phyloP scores from a whole-genome alignment of 805 yeast genomes.

The Grigorovia transvaalensis region DNA sequence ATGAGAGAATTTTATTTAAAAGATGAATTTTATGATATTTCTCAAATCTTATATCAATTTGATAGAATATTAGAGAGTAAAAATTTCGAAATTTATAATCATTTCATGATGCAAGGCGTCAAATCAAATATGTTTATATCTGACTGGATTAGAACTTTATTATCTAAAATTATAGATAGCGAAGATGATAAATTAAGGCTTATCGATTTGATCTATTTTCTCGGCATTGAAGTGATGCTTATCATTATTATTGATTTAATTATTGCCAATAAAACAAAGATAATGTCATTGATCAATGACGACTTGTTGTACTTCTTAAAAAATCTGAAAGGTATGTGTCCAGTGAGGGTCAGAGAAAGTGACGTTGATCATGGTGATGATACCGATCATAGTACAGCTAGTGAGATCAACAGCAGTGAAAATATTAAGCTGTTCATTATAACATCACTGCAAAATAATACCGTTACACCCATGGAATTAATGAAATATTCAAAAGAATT shows the following conservation, averaged over 20 bases:
- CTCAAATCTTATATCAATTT: slow-evolving; percentile 72
- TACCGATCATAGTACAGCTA: not conserved
- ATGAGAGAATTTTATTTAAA: slow-evolving; percentile 55
- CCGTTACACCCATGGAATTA: slow-evolving; percentile 59
- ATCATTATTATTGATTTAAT: slow-evolving; percentile 72
- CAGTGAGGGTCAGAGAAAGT: not conserved
- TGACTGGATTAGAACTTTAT: slow-evolving; percentile 85
- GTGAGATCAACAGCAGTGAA: not conserved
- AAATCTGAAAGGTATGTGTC: slow-evolving; percentile 32
- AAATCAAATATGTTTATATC: slow-evolving; percentile 89
- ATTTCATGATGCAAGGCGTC: slow-evolving; percentile 74
- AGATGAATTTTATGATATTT: slow-evolving; percentile 87
- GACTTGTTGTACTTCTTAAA: slow-evolving; percentile 63
- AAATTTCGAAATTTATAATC: slow-evolving; percentile 60
- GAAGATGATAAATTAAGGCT: slow-evolving; percentile 71
- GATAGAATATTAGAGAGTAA: slow-evolving; percentile 74
- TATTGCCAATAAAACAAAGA: slow-evolving; percentile 47
- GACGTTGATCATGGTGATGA: slow-evolving; percentile 10
- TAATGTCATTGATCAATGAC: slow-evolving; percentile 62
- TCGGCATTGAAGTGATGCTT: slow-evolving; percentile 76
- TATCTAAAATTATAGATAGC: slow-evolving; percentile 83
- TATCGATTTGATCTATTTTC: slow-evolving; percentile 75
- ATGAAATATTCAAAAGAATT: slow-evolving; percentile 63
- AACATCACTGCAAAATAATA: slow-evolving; percentile 33
- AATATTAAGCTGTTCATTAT: slow-evolving; percentile 36